Base-by-base conservation (phyloP, 2,329 filamentous ascomycete species). In the Scedosporium apiospermum region DNA sequence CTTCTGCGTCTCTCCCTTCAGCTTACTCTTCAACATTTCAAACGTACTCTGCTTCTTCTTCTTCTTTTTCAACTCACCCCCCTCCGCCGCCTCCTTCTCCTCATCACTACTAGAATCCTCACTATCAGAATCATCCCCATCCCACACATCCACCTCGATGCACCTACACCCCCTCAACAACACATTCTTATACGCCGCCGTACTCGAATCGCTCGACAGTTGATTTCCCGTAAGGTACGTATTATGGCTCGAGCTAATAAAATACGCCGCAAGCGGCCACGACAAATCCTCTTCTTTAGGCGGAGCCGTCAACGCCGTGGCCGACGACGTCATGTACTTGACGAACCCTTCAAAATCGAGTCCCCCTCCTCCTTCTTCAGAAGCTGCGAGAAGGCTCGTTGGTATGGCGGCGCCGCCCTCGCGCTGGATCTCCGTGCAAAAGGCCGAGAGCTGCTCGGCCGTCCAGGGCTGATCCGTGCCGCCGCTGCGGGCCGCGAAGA, bases 101-200 rank as follows among this genome's bases (percentile, higher is more conserved):
- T 90, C 88, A 18, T 85, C 76, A 62, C 73, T 77, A 61, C 74
- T 75, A 77, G 73, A 89, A 81, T 73, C 88, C 80, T 74, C 86
- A 71, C 77, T 89, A 82, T 73, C 89, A 69, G 69, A 91, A 69
- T 92, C 88, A 63, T 89, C 86, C 51, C 93, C 93, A 72, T 97
- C 91, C 93, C 93, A 97, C 69, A 95, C 96, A 70, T 97, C 93
- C 64, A 97, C 90, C 76, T 97, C 93, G 64, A 97, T 88, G 74
- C 93, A 97, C 18, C 93, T 88, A 69, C 93, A 96, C 2, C 91
- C 92, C 60, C 90, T 86, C 68, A 91, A 83, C 63, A 97, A 78
- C 9, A 93, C 91, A 60, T 88, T 88, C 67, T 91, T 91, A 78
- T 97, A 97, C 2, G 90, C 89, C 67, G 92, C 89, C 0, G 91